These are phyloP conservation scores for Phanerochaete sordida DNA, from an alignment of 768 basidiomycete genomes.

Conservation along the genomic window DNA sequence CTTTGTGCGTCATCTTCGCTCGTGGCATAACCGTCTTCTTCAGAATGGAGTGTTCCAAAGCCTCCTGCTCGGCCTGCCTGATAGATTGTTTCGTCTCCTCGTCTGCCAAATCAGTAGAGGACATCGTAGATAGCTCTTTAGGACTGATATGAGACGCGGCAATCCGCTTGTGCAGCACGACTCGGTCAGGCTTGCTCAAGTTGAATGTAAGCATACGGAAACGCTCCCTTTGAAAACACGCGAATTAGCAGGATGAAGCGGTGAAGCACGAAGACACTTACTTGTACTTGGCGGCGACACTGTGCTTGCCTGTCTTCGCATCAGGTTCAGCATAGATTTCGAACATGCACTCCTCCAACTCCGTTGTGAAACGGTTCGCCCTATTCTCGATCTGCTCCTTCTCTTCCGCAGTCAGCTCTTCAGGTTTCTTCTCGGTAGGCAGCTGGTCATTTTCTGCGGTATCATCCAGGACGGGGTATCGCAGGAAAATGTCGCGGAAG, in stretches of 20 bases:
- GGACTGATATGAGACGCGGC: conserved; percentile 62
- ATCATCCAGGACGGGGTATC: conserved; percentile 53
- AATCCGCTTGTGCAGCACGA: conserved; percentile 76
- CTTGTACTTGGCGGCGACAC: conserved; percentile 81
- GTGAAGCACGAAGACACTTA: conserved; percentile 32
- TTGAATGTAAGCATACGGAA: conserved; percentile 91
- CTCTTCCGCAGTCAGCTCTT: conserved; percentile 60
- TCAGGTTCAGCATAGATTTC: conserved; percentile 77
- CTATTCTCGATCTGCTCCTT: conserved; percentile 49
- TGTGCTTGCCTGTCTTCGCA: conserved; percentile 51
- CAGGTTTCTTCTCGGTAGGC: conserved; percentile 37
- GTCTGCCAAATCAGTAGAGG: conserved; percentile 84
- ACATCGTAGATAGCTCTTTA: conserved; percentile 76
- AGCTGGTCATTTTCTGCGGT: conserved; percentile 23
- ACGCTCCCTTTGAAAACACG: conserved; percentile 57
- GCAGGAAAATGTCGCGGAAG: conserved; percentile 65
- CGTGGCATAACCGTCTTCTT: conserved; percentile 58
- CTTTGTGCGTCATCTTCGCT: conserved; percentile 92
- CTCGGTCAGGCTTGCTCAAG: conserved; percentile 77
- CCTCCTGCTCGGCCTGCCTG: conserved; percentile 76
- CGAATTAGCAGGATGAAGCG: neutral
- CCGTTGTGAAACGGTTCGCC: conserved; percentile 61
- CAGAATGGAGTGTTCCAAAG: conserved; percentile 81
- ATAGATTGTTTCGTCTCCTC: conserved; percentile 84
- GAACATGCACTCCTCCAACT: conserved; percentile 75